Percentiles rank a stretch among this genome's conserved stretches.
phyloP scores from a whole-genome alignment of 495 filamentous ascomycete genomes.

The Penicillium macrosclerotiorum region DNA sequence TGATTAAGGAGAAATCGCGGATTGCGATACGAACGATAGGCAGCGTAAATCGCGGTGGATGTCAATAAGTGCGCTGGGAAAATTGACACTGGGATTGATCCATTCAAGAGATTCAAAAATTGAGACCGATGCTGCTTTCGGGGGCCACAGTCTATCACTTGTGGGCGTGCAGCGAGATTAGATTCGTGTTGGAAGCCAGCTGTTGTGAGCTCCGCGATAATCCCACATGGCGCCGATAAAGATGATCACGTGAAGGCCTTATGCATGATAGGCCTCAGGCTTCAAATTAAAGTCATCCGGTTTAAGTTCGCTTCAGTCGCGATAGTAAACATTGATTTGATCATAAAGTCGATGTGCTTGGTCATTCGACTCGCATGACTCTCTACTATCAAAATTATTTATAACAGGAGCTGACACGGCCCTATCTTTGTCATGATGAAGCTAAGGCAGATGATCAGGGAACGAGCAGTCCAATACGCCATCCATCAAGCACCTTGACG shows the following conservation, averaged over 20 bases:
- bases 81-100: too few species aligned
- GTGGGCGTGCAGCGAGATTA: not conserved
- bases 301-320: too few species aligned
- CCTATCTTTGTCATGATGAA: slow-evolving; percentile 2
- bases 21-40: too few species aligned
- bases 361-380: too few species aligned
- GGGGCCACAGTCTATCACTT: not conserved
- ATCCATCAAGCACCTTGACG: slow-evolving; percentile 19
- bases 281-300: not conserved
- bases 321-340: too few species aligned
- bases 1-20: too few species aligned
- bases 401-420: too few species aligned
- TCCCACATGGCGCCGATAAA: slow-evolving; percentile 18
- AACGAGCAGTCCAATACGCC: slow-evolving; percentile 6
- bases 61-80: too few species aligned
- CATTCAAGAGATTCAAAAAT: too few species aligned
- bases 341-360: too few species aligned
- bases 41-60: too few species aligned
- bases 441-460: slow-evolving; percentile 2
- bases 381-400: too few species aligned
- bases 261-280: slow-evolving; percentile 12
- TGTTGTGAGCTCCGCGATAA: slow-evolving; percentile 22
- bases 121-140: not conserved
- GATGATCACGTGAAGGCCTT: slow-evolving; percentile 1
- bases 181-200: slow-evolving; percentile 14